These are phyloP conservation scores for Croton laevigatus DNA, from an alignment of 441 rosid species.

Conservation along the genomic window DNA sequence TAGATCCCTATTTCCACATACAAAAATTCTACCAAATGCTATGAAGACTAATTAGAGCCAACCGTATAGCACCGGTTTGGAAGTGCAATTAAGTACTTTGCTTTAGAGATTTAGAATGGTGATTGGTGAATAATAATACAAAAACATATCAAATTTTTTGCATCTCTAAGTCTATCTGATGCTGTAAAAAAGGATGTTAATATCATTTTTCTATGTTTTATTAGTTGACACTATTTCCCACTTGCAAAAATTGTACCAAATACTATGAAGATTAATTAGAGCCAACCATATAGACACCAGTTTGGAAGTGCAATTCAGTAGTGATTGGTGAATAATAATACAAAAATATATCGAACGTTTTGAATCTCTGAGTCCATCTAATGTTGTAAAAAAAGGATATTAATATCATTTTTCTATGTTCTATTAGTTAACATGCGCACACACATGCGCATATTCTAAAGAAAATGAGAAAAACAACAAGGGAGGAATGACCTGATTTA, in stretches of 20 bases:
- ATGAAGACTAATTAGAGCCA: background rate
- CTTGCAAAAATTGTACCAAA: background rate
- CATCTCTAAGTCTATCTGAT: background rate
- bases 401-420: background rate
- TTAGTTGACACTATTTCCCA: background rate
- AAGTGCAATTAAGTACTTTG: background rate
- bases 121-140: background rate
- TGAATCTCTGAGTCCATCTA: background rate
- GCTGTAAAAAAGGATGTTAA: background rate
- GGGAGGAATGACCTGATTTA: constrained; percentile 55
- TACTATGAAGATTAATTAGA: background rate
- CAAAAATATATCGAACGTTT: constrained; percentile 7
- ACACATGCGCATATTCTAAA: background rate
- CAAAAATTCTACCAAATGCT: background rate
- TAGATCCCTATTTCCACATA: background rate
- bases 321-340: background rate
- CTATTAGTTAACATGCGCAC: background rate
- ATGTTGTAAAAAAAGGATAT: background rate
- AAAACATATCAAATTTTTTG: constrained; percentile 2
- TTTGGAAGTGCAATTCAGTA: background rate
- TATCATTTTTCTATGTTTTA: background rate
- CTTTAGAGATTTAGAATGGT: no score
- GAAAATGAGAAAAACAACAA: constrained; percentile 14
- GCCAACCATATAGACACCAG: background rate
- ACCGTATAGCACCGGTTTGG: background rate